Base-by-base conservation (phyloP, 2,329 filamentous ascomycete species). In the Beauveria scarabaeidicola region DNA sequence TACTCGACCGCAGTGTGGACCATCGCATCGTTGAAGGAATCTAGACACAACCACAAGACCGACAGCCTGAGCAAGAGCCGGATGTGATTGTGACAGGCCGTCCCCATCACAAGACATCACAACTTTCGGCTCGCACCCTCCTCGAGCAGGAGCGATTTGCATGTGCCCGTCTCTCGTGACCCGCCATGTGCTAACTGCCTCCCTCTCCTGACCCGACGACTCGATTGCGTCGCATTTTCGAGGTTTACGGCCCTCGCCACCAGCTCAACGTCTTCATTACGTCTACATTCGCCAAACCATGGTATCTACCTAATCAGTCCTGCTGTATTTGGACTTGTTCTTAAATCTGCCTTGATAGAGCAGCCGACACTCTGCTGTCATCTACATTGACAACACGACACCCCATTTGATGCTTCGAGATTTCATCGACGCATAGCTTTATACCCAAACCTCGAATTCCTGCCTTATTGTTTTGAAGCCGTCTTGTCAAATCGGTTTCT, bases 261-360 rank as follows among this genome's bases (percentile, higher is more conserved):
- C 56, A 52, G 40, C 56, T 52, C 47, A 51, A 23, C 23, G 7
- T 38, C 29, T 58, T 38, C 23, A 25, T 29, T 58, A 27, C 56
- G 32, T 46, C 56, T 47, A 48, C 47, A 41, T 25, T 52, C 40
- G 59, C 62, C 63, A 61, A 69, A 66, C 68, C 68, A 69, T 69
- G 68, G 66, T 69, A 66, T 64, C 52, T 60, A 61, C 61, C 55
- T 65, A 32, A 51, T 62, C 61, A 66, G 63, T 68, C 64, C 66
- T 60, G 60, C 60, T 68, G 64, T 61, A 63, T 64, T 64, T 64
- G 64, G 65, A 65, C 66, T 66, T 62, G 21, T 21, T 52, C 61
- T n/a, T 38, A 43, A 15, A 36, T 38, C 52, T 55, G 52, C 43
- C 36, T 41, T 32, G 40, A 23, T 19, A 46, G 25, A 17, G 50